Base-by-base conservation (phyloP, 352 stramenopile genomes). In the Phytophthora brassicae region DNA sequence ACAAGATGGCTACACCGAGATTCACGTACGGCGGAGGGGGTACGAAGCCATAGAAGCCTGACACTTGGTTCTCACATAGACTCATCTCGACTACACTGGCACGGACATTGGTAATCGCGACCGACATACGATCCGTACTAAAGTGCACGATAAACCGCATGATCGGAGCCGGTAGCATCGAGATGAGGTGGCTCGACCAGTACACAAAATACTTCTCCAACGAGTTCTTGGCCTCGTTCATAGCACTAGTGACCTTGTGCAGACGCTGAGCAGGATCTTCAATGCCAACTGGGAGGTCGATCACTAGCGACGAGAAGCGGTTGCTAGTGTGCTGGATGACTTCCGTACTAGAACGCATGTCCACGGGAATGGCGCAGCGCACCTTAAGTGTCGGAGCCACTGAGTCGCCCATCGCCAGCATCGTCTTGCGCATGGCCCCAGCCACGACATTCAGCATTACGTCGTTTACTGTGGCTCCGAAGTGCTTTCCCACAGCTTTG, bases 161-260 rank as follows among this genome's bases (percentile, higher is more conserved):
- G 42, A 92, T 46, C 35, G 65, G 62, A 1, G 69, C 64, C 9
- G 83, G 83, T 17, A 92, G 55, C 58, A 73, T 68, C n/a, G 83
- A 77, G 16, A 92, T 47, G 1, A 87, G 12, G 60, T 87, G 74
- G 54, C 63, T 89, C 16, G 71, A 73, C 43, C 56, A 72, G 67
- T 90, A 92, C 50, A 84, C 84, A 38, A 94, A 91, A 36, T 79
- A 58, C 67, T 92, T 91, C 56, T 90, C 84, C 33, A 90, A 66
- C 58, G 84, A 92, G 44, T 86, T 79, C 59, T 94, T 94, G 62
- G 81, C 83, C 41, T 90, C 84, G 60, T 75, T 77, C 81, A 94
- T 90, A 19, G 78, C 66, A 46, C 22, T 14, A 17, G 69, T 79
- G 51, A 92, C 70, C 8, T 75, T 43, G 31, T 56, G 26, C 36